phyloP scores from a whole-genome alignment of 2,329 filamentous ascomycete genomes.

The Dactylellina cionopaga region DNA sequence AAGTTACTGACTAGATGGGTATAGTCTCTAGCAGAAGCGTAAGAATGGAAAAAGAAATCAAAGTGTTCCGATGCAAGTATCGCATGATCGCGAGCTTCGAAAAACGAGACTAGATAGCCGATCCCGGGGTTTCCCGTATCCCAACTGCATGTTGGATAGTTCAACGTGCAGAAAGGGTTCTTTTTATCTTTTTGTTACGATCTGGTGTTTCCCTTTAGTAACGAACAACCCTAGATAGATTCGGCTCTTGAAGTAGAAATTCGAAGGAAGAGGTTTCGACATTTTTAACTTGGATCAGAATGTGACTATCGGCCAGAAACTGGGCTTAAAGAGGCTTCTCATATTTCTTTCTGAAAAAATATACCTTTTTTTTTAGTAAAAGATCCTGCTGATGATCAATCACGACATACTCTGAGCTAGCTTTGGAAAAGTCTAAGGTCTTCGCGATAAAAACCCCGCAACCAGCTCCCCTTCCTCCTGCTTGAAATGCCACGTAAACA shows the following conservation, averaged over 20 bases:
- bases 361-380: neutral
- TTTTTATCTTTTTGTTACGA: constrained; percentile 5
- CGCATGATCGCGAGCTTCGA: constrained; percentile 18
- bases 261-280: neutral
- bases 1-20: constrained; percentile 4
- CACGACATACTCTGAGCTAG: constrained; percentile 7
- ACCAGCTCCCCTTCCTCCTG: constrained; percentile 2
- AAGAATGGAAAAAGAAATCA: neutral
- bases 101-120: neutral
- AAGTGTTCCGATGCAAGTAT: constrained; percentile 29
- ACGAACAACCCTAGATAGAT: neutral
- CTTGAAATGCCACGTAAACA: constrained; percentile 38
- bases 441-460: constrained; percentile 31
- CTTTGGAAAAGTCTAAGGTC: neutral
- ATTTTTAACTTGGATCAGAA: neutral
- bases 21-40: constrained; percentile 1
- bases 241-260: neutral
- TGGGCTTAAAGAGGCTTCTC: neutral
- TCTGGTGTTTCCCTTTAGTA: constrained; percentile 4
- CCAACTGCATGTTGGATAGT: constrained; percentile 9
- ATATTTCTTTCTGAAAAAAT: neutral
- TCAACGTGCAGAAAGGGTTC: neutral
- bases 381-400: neutral
- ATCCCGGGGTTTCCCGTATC: constrained; percentile 13
- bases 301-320: too few relatives aligned